Evolutionary conservation across 2,329 filamentous ascomycete genomes (phyloP).

Genomic region (Calonectria pseudoreteaudii): DNA sequence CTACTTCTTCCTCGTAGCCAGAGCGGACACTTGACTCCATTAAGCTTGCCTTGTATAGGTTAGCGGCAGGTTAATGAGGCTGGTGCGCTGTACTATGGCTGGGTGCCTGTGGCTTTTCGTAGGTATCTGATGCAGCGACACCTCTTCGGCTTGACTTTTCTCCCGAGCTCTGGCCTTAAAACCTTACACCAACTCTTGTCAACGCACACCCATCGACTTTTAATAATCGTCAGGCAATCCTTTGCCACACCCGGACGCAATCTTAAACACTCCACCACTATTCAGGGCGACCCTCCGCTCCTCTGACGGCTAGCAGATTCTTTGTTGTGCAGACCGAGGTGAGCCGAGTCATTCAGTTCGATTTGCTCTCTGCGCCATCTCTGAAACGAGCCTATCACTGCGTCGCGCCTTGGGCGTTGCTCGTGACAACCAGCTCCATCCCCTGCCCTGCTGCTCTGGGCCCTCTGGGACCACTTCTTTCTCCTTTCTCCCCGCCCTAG

Average conservation of each 20-base stretch:
- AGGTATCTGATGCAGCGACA: constrained; percentile 29
- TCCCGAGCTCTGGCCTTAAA: constrained; percentile 25
- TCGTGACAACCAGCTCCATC: constrained; percentile 44
- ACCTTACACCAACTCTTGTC: constrained; percentile 30
- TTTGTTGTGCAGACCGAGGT: constrained; percentile 41
- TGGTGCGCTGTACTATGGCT: constrained; percentile 7
- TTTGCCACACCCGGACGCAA: constrained; percentile 8
- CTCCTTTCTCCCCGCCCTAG: constrained; percentile 34
- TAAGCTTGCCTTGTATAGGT: neutral
- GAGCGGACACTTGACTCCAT: neutral
- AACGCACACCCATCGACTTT: constrained; percentile 15
- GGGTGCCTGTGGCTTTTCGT: constrained; percentile 18
- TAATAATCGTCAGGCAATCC: constrained; percentile 27
- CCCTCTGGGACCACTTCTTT: constrained; percentile 42
- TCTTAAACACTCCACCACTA: constrained; percentile 13
- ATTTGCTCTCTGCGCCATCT: constrained; percentile 42
- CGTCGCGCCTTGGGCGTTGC: constrained; percentile 43
- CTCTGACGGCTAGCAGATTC: constrained; percentile 34
- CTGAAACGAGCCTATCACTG: constrained; percentile 39
- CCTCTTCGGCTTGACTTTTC: constrained; percentile 34
- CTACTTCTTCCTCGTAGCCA: neutral
- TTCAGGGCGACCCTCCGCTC: constrained; percentile 1
- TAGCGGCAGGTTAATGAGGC: neutral
- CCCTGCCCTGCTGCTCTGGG: constrained; percentile 33
- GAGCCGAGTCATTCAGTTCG: constrained; percentile 48